Base-by-base conservation (phyloP, 306 rosid genomes). In the Corylus heterophylla region DNA sequence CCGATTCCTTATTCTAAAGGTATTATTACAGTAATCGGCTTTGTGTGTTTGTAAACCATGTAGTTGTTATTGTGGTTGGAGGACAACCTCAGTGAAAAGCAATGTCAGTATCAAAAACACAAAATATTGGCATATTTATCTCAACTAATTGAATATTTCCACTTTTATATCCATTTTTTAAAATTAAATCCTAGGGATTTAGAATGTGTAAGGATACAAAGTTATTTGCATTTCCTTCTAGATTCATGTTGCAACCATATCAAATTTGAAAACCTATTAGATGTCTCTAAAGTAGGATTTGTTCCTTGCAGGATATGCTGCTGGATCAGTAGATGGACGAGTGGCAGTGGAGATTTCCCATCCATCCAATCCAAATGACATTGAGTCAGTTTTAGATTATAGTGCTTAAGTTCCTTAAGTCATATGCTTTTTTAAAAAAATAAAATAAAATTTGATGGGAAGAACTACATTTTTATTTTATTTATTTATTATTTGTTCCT, bases 301-400 rank as follows among this genome's bases (percentile, higher is more conserved):
- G 45, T 69, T 51, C 51, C 39, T 79, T 83, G 89, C 89, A 95
- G 99, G 99, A 79, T 89, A 85, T 69, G 98, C 94, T 0, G 89
- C 81, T 82, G 99, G 99, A 74, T 91, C 97, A 63, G 86, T 90
- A n/a, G 98, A 95, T 93, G 99, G 97, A 71, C 89, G 94, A 45
- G 97, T 95, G 55, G 90, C 93, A 25, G 55, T 95, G 77, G 88
- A 93, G 68, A 87, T 92, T 76, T 80, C 89, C 44, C 44, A 71
- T 85, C 82, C 88, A 76, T 85, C 89, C 25, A 59, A 73, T 80
- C 80, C 89, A 75, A 83, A 92, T 47, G 89, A 89, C 77, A 87
- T 81, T 71, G 86, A 90, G 98, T 95, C 49, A 77, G 86, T 82
- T 85, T 79, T 66, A 10, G 73, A 78, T 66, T 64, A 69, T 75